Base-by-base conservation (phyloP, 73 alveolate genomes). In the Durusdinium trenchii region DNA sequence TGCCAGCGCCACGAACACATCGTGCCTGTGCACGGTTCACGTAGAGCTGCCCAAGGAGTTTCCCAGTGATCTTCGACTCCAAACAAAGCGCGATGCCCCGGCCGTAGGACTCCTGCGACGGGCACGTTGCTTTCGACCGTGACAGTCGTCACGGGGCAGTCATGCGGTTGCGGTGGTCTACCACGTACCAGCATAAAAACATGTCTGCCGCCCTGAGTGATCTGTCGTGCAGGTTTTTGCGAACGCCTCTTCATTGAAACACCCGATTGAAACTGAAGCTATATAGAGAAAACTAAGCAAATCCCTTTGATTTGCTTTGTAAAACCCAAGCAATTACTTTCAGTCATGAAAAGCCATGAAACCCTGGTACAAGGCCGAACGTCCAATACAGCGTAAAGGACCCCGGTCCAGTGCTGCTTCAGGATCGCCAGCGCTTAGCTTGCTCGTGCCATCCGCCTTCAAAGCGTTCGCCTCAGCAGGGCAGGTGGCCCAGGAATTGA, bases 11-110 rank as follows among this genome's bases (percentile, higher is more conserved):
- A 14, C 32, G 54, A 12, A 10, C 35, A 18, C 16, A 2, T 36
- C n/a, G 62, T n/a, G 71, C 98, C 98, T 91, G 98, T 20, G 98
- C 98, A 20, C 98, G 98, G n/a, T 91, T 91, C 50, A 91, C 76
- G 35, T 91, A 91, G 60, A 91, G 98, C 98, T 69, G 90, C 54
- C 98, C 85, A 75, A 91, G 46, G 5, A 81, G 90, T 89, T 91
- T 91, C 51, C 98, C 98, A 2, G 38, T 6, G 42, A 84, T 84
- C 76, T 51, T 84, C 54, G 36, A 52, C 94, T 84, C 26, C 2
- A 3, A 52, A n/a, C 94, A 84, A 26, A 84, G 57, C 12, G 23
- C 94, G 36, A 84, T 84, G 75, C 94, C 94, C 26, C 26, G 10
- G 54, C 78, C 51, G 94, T 84, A 84, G 42, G 78, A n/a, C 47